Percentiles rank a stretch among this genome's conserved stretches.
Evolutionary conservation across 1,284 basidiomycete species (phyloP).

Genomic region (Abortiporus biennis): DNA sequence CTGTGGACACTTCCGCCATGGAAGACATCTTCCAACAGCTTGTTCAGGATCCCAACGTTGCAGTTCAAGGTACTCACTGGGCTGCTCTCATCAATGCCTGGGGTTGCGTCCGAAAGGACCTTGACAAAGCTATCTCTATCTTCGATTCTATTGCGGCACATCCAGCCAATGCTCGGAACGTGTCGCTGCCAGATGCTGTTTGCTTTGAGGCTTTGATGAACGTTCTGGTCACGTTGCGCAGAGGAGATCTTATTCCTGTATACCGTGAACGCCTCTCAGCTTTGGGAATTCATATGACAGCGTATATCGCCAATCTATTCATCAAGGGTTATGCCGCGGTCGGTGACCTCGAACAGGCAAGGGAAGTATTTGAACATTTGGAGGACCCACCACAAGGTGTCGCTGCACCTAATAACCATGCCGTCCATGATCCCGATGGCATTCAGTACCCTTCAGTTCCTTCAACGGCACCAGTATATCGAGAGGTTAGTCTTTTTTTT

Average conservation of each 20-base stretch:
- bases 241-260: constrained; percentile 72
- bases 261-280: constrained; percentile 63
- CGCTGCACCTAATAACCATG: constrained; percentile 87
- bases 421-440: constrained; percentile 46
- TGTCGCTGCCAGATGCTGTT: constrained; percentile 70
- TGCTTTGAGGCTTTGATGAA: constrained; percentile 91
- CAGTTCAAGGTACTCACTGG: constrained; percentile 84
- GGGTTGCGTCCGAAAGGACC: constrained; percentile 77
- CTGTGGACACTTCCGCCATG: constrained; percentile 75
- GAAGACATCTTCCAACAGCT: constrained; percentile 68
- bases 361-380: constrained; percentile 82
- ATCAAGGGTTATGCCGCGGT: constrained; percentile 84
- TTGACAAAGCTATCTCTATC: constrained; percentile 69
- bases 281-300: constrained; percentile 81
- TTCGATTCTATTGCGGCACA: constrained; percentile 74
- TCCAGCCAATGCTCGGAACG: constrained; percentile 26
- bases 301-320: constrained; percentile 91
- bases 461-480: constrained; percentile 63
- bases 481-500: constrained; percentile 63
- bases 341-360: constrained; percentile 65
- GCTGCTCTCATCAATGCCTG: constrained; percentile 89
- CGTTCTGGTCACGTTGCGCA: constrained; percentile 76
- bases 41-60: constrained; percentile 40
- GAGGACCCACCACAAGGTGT: constrained; percentile 83
- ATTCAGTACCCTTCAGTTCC: constrained; percentile 12